These are phyloP conservation scores for Amniculicola lignicola DNA, from an alignment of 495 filamentous ascomycete species.

Conservation along the genomic window DNA sequence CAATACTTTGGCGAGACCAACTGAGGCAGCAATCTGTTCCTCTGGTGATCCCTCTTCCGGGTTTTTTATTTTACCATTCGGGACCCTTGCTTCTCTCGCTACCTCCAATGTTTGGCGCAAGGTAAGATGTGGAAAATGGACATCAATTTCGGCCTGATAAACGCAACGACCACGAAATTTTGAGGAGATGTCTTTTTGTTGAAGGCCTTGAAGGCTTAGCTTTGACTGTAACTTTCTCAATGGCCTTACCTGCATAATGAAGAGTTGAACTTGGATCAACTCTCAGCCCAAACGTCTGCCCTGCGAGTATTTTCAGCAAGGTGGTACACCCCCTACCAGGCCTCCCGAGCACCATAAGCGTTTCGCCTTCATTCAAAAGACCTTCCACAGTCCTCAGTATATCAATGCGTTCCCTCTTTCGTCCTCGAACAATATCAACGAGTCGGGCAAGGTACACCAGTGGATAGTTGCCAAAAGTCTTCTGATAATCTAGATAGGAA, in stretches of 20 bases:
- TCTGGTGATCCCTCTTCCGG: not conserved
- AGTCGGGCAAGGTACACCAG: no score
- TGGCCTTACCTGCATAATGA: slow-evolving; percentile 40
- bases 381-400: no score
- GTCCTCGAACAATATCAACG: no score
- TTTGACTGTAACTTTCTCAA: no score
- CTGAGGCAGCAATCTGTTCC: slow-evolving; percentile 61
- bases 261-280: slow-evolving; percentile 34
- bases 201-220: not conserved
- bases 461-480: no score
- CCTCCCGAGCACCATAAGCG: not conserved
- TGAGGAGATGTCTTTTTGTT: slow-evolving; percentile 57
- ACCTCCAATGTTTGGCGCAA: slow-evolving; percentile 77
- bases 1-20: slow-evolving; percentile 71
- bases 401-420: no score
- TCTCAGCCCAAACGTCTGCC: slow-evolving; percentile 54
- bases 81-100: slow-evolving; percentile 55
- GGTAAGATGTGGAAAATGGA: slow-evolving; percentile 78
- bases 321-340: slow-evolving; percentile 56
- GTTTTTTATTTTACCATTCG: not conserved
- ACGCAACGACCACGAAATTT: slow-evolving; percentile 75
- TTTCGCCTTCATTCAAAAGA: no score
- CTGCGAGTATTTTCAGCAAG: slow-evolving; percentile 65
- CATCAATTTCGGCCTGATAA: slow-evolving; percentile 76
- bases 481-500: no score